phyloP scores from a whole-genome alignment of 192 early-diverging fungal genomes.

The Podila verticillata region DNA sequence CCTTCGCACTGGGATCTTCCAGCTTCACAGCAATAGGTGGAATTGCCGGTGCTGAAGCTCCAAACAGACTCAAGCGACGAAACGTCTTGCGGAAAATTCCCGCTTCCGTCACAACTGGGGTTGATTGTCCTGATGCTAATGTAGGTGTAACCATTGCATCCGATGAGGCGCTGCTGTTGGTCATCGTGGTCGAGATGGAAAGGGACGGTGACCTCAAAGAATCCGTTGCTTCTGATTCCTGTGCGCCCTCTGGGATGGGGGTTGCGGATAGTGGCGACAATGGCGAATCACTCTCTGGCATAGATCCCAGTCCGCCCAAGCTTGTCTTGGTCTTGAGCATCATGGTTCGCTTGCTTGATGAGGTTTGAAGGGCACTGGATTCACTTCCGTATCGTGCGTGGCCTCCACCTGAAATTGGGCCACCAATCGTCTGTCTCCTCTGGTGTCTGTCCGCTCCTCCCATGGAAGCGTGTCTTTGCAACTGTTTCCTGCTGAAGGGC shows the following conservation, averaged over 20 bases:
- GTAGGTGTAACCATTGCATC: background rate
- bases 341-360: conserved; percentile 10
- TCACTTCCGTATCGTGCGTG: conserved; percentile 43
- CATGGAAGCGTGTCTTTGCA: conserved; percentile 27
- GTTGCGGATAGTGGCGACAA: background rate
- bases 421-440: conserved; percentile 38
- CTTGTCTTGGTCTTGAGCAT: conserved; percentile 11
- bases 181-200: conserved; percentile 19
- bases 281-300: conserved; percentile 11
- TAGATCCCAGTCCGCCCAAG: conserved; percentile 7
- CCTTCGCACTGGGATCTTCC: background rate
- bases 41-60: background rate
- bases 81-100: background rate
- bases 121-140: background rate
- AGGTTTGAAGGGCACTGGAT: conserved; percentile 7
- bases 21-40: background rate
- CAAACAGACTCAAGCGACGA: conserved; percentile 25
- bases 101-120: conserved; percentile 11
- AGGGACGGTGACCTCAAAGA: conserved; percentile 5
- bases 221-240: background rate
- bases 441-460: conserved; percentile 26
- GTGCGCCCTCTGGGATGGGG: background rate
- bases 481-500: conserved; percentile 30
- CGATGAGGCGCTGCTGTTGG: background rate
- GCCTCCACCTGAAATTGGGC: background rate